A percentile compares a stretch with the other conserved stretches of the same genome.
Conservation (phyloP, 352 stramenopile genomes). For the Phytopythium cucurbitacearum region DNA sequence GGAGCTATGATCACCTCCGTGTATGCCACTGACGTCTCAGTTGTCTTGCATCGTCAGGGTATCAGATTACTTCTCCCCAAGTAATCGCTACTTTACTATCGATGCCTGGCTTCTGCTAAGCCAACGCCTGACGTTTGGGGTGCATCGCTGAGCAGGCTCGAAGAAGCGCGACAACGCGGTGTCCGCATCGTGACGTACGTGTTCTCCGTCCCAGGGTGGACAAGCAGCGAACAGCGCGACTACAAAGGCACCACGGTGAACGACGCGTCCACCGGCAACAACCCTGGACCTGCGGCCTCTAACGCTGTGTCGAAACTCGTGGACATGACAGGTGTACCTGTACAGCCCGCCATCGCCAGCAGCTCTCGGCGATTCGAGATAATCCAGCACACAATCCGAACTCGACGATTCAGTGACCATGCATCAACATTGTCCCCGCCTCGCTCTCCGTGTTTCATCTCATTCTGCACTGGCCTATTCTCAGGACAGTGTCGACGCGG, state of each 20-base stretch:
- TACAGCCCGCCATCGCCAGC: conserved; percentile 23
- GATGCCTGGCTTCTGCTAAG: too few relatives aligned
- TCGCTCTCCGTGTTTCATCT: background rate
- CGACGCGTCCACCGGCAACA: background rate
- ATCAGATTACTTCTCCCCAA: conserved; percentile 71
- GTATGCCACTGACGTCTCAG: background rate
- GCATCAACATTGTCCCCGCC: background rate
- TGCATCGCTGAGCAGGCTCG: conserved; percentile 31
- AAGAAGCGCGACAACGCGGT: conserved; percentile 49
- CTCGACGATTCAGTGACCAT: background rate
- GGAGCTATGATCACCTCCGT: conserved; percentile 2
- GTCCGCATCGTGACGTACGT: conserved; percentile 83
- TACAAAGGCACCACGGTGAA: conserved; percentile 86
- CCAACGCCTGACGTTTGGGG: too few relatives aligned
- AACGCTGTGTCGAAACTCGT: background rate
- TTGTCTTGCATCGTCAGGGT: conserved; percentile 25
- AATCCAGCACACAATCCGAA: background rate
- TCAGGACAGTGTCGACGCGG: background rate
- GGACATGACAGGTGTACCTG: conserved; percentile 44
- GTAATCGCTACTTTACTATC: conserved; percentile 15
- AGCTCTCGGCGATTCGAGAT: background rate
- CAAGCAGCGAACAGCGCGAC: conserved; percentile 38
- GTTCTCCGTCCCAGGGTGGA: conserved; percentile 78
- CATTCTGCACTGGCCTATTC: background rate
- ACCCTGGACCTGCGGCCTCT: background rate